These are phyloP conservation scores for Bassia scoparia DNA, from an alignment of 148 eudicot species.

Conservation along the genomic window DNA sequence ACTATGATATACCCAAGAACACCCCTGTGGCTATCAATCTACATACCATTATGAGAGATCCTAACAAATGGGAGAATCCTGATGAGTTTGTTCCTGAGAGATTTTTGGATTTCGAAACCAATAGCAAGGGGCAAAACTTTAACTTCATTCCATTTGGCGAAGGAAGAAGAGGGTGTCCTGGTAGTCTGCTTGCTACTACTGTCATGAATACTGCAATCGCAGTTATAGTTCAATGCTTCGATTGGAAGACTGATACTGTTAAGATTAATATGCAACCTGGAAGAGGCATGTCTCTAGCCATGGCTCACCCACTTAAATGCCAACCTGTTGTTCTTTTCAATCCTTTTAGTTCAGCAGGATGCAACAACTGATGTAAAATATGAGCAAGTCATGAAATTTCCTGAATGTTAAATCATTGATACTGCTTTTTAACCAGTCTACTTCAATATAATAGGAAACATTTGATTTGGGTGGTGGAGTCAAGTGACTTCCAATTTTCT, in stretches of 20 bases:
- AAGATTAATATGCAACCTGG: constrained; percentile 24
- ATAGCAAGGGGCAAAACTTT: constrained; percentile 1
- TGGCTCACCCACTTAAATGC: constrained; percentile 25
- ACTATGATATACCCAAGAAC: constrained; percentile 22
- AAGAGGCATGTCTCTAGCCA: constrained; percentile 26
- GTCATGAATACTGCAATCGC: constrained; percentile 18
- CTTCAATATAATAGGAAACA: not conserved
- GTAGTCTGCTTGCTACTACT: constrained; percentile 17
- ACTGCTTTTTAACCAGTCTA: not conserved
- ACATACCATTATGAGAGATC: constrained; percentile 34
- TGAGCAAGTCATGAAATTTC: not conserved
- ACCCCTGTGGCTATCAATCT: constrained; percentile 26
- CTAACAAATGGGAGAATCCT: constrained; percentile 31
- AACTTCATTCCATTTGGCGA: constrained; percentile 25
- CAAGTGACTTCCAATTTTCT: not conserved
- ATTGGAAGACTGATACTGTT: constrained; percentile 15
- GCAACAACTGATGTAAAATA: not conserved
- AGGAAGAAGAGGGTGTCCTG: constrained; percentile 32
- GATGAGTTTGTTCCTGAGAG: constrained; percentile 38
- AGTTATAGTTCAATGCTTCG: constrained; percentile 22
- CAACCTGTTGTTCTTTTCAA: constrained; percentile 16
- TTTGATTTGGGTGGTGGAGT: not conserved
- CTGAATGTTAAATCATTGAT: not conserved
- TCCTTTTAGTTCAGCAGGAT: constrained; percentile 13
- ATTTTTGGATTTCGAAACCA: constrained; percentile 10